Evolutionary conservation across 768 basidiomycete genomes (phyloP), one percentile per base, ranked within the genome.

Genomic region (Clavulina sp.): DNA sequence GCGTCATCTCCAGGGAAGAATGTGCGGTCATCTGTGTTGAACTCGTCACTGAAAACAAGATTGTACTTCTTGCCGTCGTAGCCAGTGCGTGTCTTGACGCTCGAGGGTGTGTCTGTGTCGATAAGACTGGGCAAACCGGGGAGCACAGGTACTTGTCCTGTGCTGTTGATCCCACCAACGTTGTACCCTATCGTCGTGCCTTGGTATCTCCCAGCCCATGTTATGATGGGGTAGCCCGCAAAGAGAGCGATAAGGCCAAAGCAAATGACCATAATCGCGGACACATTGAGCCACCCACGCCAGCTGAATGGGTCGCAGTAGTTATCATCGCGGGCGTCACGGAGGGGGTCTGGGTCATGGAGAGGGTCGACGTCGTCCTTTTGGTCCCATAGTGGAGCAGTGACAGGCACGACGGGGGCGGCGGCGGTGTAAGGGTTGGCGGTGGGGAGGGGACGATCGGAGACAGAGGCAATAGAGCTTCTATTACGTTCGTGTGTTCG

Each of bases 41-140:
- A 93, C 65, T 86, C 84, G 62, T 86, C 84, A 52, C 84, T 87
- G 68, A 91, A 97, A 2, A 86, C 82, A 29, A 99, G 76, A 50
- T 80, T 68, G 61, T 87, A 92, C 5, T 70, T 64, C 52, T 81
- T 69, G 2, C 91, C 92, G 60, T 95, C 87, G 47, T 64, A 68
- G 19, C 83, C 85, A 2, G 68, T 74, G 7, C 79, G 72, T 31
- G 75, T 74, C 52, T 66, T 63, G 5, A 68, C 81, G 7, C 66
- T 63, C 2, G 64, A 43, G 1, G 84, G 85, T 0, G 93, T 97
- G 29, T 79, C 81, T 2, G 58, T 50, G 66, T 99, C 93, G 58
- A 97, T 74, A 30, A 95, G 64, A 1, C 57, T 64, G 0, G 79
- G 81, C 53, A 91, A 64, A 52, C 75, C 73, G 4, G 78, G 71